A percentile compares a stretch with the other conserved stretches of the same genome.
phyloP scores from a whole-genome alignment of 768 basidiomycete genomes.

The Gyrodon lividus region DNA sequence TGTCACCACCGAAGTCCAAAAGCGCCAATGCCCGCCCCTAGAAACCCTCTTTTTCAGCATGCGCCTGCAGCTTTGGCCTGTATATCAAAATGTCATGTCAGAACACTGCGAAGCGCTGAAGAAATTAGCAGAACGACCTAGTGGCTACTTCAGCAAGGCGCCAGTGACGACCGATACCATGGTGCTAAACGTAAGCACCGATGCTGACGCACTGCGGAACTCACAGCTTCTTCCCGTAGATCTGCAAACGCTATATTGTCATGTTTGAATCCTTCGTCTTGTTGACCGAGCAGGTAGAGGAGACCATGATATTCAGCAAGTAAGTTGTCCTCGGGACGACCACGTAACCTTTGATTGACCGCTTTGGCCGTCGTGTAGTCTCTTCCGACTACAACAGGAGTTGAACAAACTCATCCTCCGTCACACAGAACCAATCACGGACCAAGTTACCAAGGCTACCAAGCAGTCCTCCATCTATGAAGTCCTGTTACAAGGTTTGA shows the following conservation, averaged over 20 bases:
- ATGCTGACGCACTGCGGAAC: not conserved
- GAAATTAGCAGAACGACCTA: slow-evolving; percentile 72
- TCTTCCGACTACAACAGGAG: slow-evolving; percentile 83
- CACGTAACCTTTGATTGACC: not conserved
- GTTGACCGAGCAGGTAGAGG: slow-evolving; percentile 80
- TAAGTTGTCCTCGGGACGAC: slow-evolving; percentile 37
- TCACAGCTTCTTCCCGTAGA: slow-evolving; percentile 33
- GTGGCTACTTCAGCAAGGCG: slow-evolving; percentile 62
- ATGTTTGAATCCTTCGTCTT: slow-evolving; percentile 83
- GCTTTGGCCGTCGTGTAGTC: slow-evolving; percentile 42
- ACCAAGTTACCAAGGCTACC: slow-evolving; percentile 59
- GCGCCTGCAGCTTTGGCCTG: slow-evolving; percentile 88
- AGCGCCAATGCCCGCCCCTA: slow-evolving; percentile 74
- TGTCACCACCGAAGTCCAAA: slow-evolving; percentile 71
- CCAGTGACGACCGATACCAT: slow-evolving; percentile 64
- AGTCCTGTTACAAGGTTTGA: slow-evolving; percentile 69
- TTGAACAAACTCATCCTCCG: slow-evolving; percentile 69
- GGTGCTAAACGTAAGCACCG: slow-evolving; percentile 50
- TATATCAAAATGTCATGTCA: slow-evolving; percentile 87
- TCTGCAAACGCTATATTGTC: slow-evolving; percentile 73
- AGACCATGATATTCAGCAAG: slow-evolving; percentile 97
- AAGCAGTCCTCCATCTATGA: slow-evolving; percentile 76
- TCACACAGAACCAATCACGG: slow-evolving; percentile 69
- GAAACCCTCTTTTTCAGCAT: slow-evolving; percentile 80
- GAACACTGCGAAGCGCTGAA: slow-evolving; percentile 81